Evolutionary conservation across 345 rosid species (phyloP), one percentile per base, ranked within the genome.

Genomic region (Euphorbia tirucalli): DNA sequence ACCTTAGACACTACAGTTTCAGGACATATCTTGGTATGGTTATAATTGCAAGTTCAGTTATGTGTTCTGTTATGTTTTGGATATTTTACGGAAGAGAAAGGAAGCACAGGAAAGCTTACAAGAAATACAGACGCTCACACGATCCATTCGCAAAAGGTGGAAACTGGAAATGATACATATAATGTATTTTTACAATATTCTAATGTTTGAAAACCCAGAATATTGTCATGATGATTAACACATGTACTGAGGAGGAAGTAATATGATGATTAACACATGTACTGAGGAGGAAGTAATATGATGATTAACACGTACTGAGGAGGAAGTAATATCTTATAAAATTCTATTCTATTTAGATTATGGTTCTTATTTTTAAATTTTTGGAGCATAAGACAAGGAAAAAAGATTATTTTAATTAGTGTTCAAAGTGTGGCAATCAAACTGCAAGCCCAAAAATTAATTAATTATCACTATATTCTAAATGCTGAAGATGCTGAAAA

Each of bases 61-160:
- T 75, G 78, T 64, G 49, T 49, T 69, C 73, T 63, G 32, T 69
- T 43, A 25, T 61, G 55, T 69, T 69, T n/a, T 75, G 78, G 78
- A 13, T 75, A 6, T 27, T 19, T 55, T 55, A 75, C 54, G 69
- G 55, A 28, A 75, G 73, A 39, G 69, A 62, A 11, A 61, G 68
- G 21, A 31, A 30, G 18, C 55, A 68, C 41, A 70, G 61, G 43
- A 68, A 62, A 10, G 14, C 4, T 18, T n/a, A 68, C 55, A 69
- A 61, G 63, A 69, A 69, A 54, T 27, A 11, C 21, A 52, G 18
- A 25, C 27, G 18, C 25, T 35, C 21, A 2, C 35, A n/a, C 6
- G 49, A 44, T 59, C 66, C 57, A 16, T 71, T 24, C 4, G 54
- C 28, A 16, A 22, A 24, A 39, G 22, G 13, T 22, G n/a, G 18